phyloP scores from a whole-genome alignment of 345 rosid species.

The Boechera retrofracta region DNA sequence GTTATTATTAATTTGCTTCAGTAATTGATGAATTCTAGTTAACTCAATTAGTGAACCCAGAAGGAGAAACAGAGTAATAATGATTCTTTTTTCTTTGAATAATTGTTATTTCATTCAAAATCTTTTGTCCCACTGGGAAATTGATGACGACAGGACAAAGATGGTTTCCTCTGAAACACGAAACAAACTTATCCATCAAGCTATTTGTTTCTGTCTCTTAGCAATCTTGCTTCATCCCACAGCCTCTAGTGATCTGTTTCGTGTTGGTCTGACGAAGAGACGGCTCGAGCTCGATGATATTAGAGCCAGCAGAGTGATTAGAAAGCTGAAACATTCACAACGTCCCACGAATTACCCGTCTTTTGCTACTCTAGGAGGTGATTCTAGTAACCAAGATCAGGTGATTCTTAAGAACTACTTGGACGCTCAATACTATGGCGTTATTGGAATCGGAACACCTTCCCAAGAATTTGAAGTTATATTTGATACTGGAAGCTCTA shows the following conservation, averaged over 20 bases:
- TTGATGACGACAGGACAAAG: not conserved
- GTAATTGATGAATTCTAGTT: not conserved
- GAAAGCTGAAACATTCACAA: constrained; percentile 34
- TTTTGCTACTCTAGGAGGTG: not conserved
- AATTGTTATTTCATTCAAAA: not conserved
- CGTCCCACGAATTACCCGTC: constrained; percentile 15
- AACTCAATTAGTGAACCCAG: not conserved
- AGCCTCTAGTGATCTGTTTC: constrained; percentile 55
- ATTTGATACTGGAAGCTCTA: constrained; percentile 87
- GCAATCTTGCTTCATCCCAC: constrained; percentile 55
- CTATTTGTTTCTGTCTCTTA: constrained; percentile 53
- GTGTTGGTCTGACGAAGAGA: constrained; percentile 72
- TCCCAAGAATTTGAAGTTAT: constrained; percentile 76
- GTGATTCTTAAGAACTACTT: constrained; percentile 74
- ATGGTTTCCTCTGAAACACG: constrained; percentile 47
- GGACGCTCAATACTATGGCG: constrained; percentile 81
- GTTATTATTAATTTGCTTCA: not conserved
- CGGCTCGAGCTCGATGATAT: constrained; percentile 51
- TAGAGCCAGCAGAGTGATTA: constrained; percentile 51
- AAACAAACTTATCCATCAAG: constrained; percentile 37
- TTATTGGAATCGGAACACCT: constrained; percentile 73
- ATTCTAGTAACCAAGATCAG: constrained; percentile 45
- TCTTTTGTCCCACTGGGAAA: not conserved
- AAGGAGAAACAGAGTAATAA: not conserved
- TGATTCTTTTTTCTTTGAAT: too few species aligned